These are phyloP conservation scores for Rosa persica DNA, from an alignment of 306 rosid species.

Conservation along the genomic window DNA sequence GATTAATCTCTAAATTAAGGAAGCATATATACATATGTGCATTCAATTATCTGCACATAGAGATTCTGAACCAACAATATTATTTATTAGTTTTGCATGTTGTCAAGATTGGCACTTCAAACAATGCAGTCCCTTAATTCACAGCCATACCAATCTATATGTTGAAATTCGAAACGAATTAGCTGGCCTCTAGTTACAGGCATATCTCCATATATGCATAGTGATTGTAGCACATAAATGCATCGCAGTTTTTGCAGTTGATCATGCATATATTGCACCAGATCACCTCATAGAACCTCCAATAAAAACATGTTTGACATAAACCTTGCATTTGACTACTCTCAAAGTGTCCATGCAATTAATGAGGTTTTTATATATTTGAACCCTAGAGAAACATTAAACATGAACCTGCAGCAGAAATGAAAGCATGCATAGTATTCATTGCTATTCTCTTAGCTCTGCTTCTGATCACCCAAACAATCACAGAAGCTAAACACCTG, in stretches of 20 bases:
- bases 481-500: constrained; percentile 31
- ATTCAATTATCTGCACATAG: not conserved
- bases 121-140: constrained; percentile 20
- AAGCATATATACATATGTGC: not conserved
- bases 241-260: not conserved
- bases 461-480: constrained; percentile 39
- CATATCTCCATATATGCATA: not conserved
- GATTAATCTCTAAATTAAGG: no score
- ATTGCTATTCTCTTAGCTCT: constrained; percentile 32
- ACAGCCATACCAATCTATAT: constrained; percentile 14
- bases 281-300: not conserved
- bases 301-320: not conserved
- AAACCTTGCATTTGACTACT: not conserved
- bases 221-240: constrained; percentile 12
- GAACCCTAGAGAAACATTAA: not conserved
- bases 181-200: not conserved
- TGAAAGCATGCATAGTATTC: constrained; percentile 47
- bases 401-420: constrained; percentile 29
- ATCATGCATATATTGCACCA: not conserved
- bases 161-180: not conserved
- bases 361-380: constrained; percentile 5
- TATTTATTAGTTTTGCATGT: not conserved
- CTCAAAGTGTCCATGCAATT: not conserved
- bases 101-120: constrained; percentile 42
- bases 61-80: not conserved